Conservation (phyloP, 345 rosid species). For the Eucalyptus paniculata region DNA sequence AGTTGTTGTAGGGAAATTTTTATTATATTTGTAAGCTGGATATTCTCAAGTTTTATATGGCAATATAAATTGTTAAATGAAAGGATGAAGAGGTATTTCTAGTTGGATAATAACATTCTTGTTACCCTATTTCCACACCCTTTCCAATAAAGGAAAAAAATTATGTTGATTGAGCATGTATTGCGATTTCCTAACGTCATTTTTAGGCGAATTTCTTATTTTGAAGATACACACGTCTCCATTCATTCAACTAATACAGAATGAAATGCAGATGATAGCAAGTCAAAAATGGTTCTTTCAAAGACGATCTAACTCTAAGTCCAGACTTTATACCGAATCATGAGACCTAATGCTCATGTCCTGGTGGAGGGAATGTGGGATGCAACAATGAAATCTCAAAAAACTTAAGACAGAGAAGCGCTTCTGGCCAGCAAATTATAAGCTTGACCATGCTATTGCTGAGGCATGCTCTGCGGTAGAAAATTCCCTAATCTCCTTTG, state of each 20-base stretch:
- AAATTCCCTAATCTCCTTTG: not conserved
- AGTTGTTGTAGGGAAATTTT: not conserved
- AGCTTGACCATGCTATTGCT: not conserved
- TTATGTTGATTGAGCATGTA: not conserved
- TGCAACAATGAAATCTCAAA: not conserved
- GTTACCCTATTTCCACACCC: not conserved
- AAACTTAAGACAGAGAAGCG: not conserved
- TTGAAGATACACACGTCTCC: not conserved
- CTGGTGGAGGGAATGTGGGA: not conserved
- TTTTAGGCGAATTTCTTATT: not conserved
- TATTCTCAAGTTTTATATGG: not conserved
- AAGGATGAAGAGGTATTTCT: not conserved
- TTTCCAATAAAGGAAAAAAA: not conserved
- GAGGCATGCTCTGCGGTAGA: not conserved
- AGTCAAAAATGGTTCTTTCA: not conserved
- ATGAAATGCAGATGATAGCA: not conserved
- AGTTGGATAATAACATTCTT: not conserved
- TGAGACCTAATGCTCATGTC: not conserved
- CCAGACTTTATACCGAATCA: not conserved
- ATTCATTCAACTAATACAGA: not conserved
- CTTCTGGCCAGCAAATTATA: not conserved
- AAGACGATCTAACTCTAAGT: not conserved
- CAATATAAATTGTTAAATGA: not conserved
- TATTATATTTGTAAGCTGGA: not conserved
- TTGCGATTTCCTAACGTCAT: not conserved